Base-by-base conservation (phyloP, 75 land plant genomes). In the Gnetum montanum region DNA sequence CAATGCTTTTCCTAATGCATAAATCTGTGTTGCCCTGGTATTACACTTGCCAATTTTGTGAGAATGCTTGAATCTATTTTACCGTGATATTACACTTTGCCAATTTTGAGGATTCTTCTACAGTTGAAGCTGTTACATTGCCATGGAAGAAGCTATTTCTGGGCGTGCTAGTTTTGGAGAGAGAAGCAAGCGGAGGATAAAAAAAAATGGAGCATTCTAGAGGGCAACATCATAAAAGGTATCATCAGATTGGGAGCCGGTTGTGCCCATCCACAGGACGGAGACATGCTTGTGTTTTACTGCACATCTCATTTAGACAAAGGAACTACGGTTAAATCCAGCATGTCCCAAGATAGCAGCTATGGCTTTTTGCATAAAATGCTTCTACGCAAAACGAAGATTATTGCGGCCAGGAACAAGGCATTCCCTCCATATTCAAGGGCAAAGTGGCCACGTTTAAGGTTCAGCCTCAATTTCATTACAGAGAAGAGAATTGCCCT, bases 391-490 rank as follows among this genome's bases (percentile, higher is more conserved):
- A 95, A 95, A 65, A 90, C 96, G 77, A 95, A 95, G 57, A 75
- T 95, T 76, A 70, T 95, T 47, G 57, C 68, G 47, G 99, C 88
- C 8, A 70, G 76, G 65, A 77, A 28, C 96, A 95, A 81, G 96
- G 96, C 4, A 59, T 95, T 60, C 91, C 95, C 12, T 90, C 99
- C 12, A 89, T 95, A 85, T 57, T 57, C 52, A 90, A 81, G 72
- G 91, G 96, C 56, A 96, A 95, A 81, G 73, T 90, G 38, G 82
- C 96, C 19, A 90, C 85, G 88, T 80, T 94, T 43, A 90, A 81
- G 67, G 73, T 94, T 70, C 80, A 84, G 47, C 81, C 96, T 31
- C 81, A 85, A 41, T 23, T 89, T 41, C 99, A 94, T 51, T 89
- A 90, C 81, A 90, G 75, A 34, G 96, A 90, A 70, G 74, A 58